Evolutionary conservation across 768 basidiomycete genomes (phyloP).

Genomic region (Antrodiella citrinella): DNA sequence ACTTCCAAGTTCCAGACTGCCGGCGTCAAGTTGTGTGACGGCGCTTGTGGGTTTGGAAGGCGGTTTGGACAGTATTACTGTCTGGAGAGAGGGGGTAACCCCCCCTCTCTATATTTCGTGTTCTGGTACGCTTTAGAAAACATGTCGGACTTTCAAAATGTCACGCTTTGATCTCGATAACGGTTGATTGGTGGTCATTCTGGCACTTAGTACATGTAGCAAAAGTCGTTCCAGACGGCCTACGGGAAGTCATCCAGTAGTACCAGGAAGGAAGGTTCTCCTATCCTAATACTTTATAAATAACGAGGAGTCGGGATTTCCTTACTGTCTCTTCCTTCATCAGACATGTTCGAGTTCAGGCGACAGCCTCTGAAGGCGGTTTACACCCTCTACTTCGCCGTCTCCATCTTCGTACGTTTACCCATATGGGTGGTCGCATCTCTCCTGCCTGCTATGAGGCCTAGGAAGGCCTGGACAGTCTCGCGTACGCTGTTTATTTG

Average conservation of each 20-base stretch:
- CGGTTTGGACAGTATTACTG: neutral
- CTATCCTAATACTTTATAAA: too few relatives aligned
- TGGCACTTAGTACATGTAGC: too few relatives aligned
- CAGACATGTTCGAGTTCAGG: neutral
- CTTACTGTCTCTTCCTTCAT: neutral
- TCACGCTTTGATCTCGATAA: neutral
- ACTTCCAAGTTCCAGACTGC: too few relatives aligned
- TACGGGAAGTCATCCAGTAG: neutral
- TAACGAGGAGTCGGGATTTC: too few relatives aligned
- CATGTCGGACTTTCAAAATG: neutral
- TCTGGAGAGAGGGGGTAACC: neutral
- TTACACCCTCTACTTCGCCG: constrained; percentile 3
- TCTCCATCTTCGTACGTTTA: constrained; percentile 5
- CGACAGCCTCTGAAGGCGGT: constrained; percentile 10
- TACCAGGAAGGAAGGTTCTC: too few relatives aligned
- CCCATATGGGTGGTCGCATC: constrained; percentile 4
- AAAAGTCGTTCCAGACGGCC: neutral
- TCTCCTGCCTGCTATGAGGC: constrained; percentile 4
- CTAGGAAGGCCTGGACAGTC: constrained; percentile 8
- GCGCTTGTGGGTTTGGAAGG: neutral
- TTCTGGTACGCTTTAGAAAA: neutral
- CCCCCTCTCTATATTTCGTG: neutral
- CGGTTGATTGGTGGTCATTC: neutral
- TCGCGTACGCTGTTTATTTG: constrained; percentile 5
- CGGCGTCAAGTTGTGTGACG: too few relatives aligned